phyloP scores from a whole-genome alignment of 192 early-diverging fungal genomes.

The Fimicolochytrium jonesii region DNA sequence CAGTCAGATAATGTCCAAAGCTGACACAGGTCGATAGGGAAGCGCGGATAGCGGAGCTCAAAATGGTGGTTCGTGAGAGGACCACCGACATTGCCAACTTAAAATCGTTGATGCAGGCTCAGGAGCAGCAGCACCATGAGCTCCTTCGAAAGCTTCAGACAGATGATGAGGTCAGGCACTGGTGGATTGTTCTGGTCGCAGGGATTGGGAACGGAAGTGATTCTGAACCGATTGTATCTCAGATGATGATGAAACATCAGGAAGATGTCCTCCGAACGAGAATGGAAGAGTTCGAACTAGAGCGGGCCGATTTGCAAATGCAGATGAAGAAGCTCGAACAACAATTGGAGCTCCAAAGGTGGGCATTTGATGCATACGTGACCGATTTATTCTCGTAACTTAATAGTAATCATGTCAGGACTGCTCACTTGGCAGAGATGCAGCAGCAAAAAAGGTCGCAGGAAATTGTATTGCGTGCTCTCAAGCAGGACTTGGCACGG shows the following conservation, averaged over 20 bases:
- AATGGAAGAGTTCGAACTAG: slow-evolving; percentile 14
- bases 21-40: too few species aligned
- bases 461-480: slow-evolving; percentile 8
- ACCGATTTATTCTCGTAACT: too few species aligned
- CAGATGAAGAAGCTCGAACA: slow-evolving; percentile 17
- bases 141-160: slow-evolving; percentile 16
- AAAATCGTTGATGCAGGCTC: slow-evolving; percentile 20
- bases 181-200: neutral
- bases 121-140: slow-evolving; percentile 38
- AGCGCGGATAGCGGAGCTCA: slow-evolving; percentile 27
- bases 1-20: too few species aligned
- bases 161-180: slow-evolving; percentile 29
- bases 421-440: too few species aligned
- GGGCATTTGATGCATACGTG: neutral
- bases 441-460: slow-evolving; percentile 2
- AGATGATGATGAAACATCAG: neutral
- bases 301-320: neutral
- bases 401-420: too few species aligned
- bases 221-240: neutral
- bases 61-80: slow-evolving; percentile 26
- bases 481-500: slow-evolving; percentile 7
- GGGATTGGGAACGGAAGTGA: too few species aligned
- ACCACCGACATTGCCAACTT: slow-evolving; percentile 18
- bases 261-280: slow-evolving; percentile 11
- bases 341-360: slow-evolving; percentile 12